Percentiles rank a stretch among this genome's conserved stretches.
Conservation (phyloP, 2,329 filamentous ascomycete species). For the Botryotinia narcissicola region DNA sequence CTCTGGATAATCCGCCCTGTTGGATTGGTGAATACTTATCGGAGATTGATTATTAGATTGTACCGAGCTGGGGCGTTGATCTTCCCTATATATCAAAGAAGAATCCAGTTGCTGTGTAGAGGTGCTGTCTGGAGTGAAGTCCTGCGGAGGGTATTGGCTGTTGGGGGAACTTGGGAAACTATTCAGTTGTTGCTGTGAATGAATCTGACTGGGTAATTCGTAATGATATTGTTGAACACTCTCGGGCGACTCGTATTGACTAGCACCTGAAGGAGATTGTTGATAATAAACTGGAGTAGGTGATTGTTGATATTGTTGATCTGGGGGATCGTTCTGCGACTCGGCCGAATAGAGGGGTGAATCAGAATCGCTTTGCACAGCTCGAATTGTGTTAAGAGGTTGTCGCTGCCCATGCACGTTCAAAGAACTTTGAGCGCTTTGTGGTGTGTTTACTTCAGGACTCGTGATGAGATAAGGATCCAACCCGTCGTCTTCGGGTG, state of each 20-base stretch:
- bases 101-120: slow-evolving; percentile 64
- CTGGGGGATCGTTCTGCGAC: slow-evolving; percentile 40
- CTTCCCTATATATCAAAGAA: slow-evolving; percentile 41
- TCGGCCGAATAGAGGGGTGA: slow-evolving; percentile 26
- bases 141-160: slow-evolving; percentile 45
- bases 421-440: slow-evolving; percentile 19
- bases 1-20: slow-evolving; percentile 32
- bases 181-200: slow-evolving; percentile 30
- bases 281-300: slow-evolving; percentile 18
- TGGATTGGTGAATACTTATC: slow-evolving; percentile 23
- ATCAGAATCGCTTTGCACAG: slow-evolving; percentile 32
- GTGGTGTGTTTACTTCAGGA: slow-evolving; percentile 26
- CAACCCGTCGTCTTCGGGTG: slow-evolving; percentile 32
- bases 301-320: slow-evolving; percentile 36
- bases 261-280: slow-evolving; percentile 6
- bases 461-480: slow-evolving; percentile 36
- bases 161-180: slow-evolving; percentile 33
- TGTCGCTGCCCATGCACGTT: slow-evolving; percentile 6
- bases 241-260: slow-evolving; percentile 23
- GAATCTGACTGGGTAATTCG: slow-evolving; percentile 32
- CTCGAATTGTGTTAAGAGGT: slow-evolving; percentile 34
- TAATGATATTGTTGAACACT: slow-evolving; percentile 33
- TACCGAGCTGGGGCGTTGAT: slow-evolving; percentile 35
- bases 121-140: slow-evolving; percentile 47
- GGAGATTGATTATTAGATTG: slow-evolving; percentile 37